Evolutionary conservation across 805 yeast species (phyloP), one percentile per base, ranked within the genome.

Genomic region (Sugiyamaella smithiae): DNA sequence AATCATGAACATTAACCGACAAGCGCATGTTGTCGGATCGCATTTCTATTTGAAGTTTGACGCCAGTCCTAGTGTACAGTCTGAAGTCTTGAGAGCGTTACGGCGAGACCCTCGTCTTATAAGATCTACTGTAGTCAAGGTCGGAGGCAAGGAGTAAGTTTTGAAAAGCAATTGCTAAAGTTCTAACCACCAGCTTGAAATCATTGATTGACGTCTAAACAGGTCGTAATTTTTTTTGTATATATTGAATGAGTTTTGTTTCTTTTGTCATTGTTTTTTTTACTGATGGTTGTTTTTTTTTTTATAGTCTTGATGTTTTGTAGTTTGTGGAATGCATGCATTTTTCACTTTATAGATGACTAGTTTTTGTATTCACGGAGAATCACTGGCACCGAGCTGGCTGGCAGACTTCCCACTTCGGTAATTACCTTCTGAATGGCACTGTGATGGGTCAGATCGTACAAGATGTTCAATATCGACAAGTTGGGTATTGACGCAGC

Each of bases 331-430:
- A n/a, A n/a, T n/a, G n/a, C n/a, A n/a, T n/a, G n/a, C n/a, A n/a
- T n/a, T n/a, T n/a, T n/a, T n/a, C n/a, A n/a, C n/a, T n/a, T n/a
- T n/a, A n/a, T n/a, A n/a, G n/a, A n/a, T n/a, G n/a, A 50, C 9
- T 41, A 37, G 14, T 65, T 61, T 67, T 88, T 88, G 67, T 91
- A 93, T 67, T 93, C 99, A 69, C 98, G 80, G 59, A 93, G 72
- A 53, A 93, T 88, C 43, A 93, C 98, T 23, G 99, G 99, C 50
- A 93, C 98, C 1, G 98, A 88, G n/a, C 95, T 85, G 37, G 99
- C 96, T 8, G 99, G 99, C 57, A 93, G 75, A 2, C 96, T 88
- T 24, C 99, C 99, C 55, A 91, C 81, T 67, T 93, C 99, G 1
- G 98, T 93, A 47, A 93, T 88, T 51, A 93, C 88, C 71, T 93